Evolutionary conservation across 768 basidiomycete genomes (phyloP).

Genomic region (Tulasnella sp.): DNA sequence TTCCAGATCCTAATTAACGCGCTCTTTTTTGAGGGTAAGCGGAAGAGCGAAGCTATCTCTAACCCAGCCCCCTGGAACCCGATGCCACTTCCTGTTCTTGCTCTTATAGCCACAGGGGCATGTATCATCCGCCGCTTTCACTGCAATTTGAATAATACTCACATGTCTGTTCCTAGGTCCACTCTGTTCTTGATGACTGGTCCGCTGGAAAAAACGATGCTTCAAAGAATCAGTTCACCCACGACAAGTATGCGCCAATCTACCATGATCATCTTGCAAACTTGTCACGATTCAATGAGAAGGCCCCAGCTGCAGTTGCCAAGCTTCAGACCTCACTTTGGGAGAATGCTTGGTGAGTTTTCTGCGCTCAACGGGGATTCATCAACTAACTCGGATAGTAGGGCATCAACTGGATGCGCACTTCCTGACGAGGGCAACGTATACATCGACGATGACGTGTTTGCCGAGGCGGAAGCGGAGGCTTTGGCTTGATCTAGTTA

Average conservation of each 20-base stretch:
- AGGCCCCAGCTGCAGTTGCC: background rate
- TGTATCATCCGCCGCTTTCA: background rate
- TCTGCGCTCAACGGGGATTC: no score
- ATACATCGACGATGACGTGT: no score
- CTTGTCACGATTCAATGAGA: background rate
- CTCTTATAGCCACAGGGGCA: background rate
- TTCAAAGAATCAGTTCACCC: background rate
- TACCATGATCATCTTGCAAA: background rate
- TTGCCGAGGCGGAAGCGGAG: no score
- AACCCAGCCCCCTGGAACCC: background rate
- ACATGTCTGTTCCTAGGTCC: background rate
- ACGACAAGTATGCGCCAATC: background rate
- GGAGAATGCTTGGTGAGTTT: no score
- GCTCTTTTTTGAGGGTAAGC: background rate
- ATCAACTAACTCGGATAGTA: no score
- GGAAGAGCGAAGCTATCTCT: background rate
- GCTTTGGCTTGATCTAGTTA: no score
- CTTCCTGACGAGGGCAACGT: no score
- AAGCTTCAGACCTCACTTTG: no score
- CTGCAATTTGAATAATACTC: background rate
- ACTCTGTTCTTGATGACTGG: background rate
- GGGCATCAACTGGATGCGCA: no score
- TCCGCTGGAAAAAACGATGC: background rate
- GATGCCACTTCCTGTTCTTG: background rate
- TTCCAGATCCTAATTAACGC: background rate